Evolutionary conservation across 2,329 filamentous ascomycete genomes (phyloP), one percentile per base, ranked within the genome.

Genomic region (Dothiorella sarmentorum): DNA sequence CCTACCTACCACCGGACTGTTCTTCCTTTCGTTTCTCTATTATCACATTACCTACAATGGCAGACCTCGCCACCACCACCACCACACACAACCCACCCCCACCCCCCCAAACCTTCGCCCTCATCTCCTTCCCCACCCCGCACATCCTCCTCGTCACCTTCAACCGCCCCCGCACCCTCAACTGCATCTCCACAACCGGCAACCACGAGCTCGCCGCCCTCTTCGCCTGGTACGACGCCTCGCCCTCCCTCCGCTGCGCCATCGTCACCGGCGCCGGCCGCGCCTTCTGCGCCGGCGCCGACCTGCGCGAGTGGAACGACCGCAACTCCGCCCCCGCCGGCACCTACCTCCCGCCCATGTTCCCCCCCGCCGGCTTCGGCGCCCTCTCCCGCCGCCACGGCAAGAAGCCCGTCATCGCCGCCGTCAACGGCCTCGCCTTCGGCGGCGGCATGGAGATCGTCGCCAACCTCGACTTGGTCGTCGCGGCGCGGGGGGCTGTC

Each of bases 391-490:
- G 80, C 42, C 74, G 84, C 7, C 69, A 69, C 13, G 84, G 85
- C 0, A 85, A 82, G 73, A 85, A 85, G 69, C 82, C 82, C 1
- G 75, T 85, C 37, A 81, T 85, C 65, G 82, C 80, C 7, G 82
- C 82, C 1, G 80, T 84, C 3, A 85, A 85, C 68, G 82, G 82
- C 0, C 76, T 80, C 60, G 61, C 62, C 4, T 61, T 65, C 61
- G 67, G 67, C 10, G 67, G 63, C 11, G 67, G 67, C 2, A 62
- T 49, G 18, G 67, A 69, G 53, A 62, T 68, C 29, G 61, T 62
- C 3, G 58, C 64, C 11, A 69, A 69, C 33, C 64, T 63, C 35
- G 67, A 69, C 59, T 6, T 69, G 11, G 66, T 69, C 9, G 58
- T 69, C 35, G 67, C 67, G 17, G 52, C 63, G 3, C 55, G 62